Evolutionary conservation across 2,329 filamentous ascomycete genomes (phyloP), one percentile per base, ranked within the genome.

Genomic region (Periconia sp.): DNA sequence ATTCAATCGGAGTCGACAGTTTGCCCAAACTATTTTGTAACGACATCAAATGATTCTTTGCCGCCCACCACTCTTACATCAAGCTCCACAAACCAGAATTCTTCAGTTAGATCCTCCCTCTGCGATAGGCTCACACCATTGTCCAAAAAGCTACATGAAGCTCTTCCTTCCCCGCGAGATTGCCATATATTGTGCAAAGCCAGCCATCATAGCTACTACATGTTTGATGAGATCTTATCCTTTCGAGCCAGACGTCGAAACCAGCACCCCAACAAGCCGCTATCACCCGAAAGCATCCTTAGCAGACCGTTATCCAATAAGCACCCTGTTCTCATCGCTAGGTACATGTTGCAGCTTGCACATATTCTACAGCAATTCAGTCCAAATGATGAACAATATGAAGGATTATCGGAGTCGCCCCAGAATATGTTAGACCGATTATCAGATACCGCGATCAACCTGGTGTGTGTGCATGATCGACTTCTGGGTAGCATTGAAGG

Each of bases 401-500:
- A 49, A 7, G 41, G 48, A n/a, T 61, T 71, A 27, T 66, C 64
- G 2, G 65, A 72, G 46, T 46, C 52, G 23, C 60, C 53, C 20
- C n/a, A 43, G n/a, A 42, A 41, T 3, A 46, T 74, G 19, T 70
- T 69, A 58, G 46, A 56, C 37, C 59, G 65, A 13, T 53, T 73
- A n/a, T 61, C 61, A 11, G 55, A 67, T 9, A 55, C 64, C 8
- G 74, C 67, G 6, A 65, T 47, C 18, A 47, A 17, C 18, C 40
- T 45, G 13, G 68, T 74, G 0, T 74, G 71, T 0, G 69, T 60
- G 8, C 70, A 74, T 10, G 73, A 77, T n/a, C 64, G 71, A 27
- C 52, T 78, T 13, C 41, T 73, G 0, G 60, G 58, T 11, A 71
- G 61, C 2, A 45, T 77, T 2, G 77, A 79, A 47, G 64, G 71